These are phyloP conservation scores for Peronospora destructor DNA, from an alignment of 352 stramenopile species.

Conservation along the genomic window DNA sequence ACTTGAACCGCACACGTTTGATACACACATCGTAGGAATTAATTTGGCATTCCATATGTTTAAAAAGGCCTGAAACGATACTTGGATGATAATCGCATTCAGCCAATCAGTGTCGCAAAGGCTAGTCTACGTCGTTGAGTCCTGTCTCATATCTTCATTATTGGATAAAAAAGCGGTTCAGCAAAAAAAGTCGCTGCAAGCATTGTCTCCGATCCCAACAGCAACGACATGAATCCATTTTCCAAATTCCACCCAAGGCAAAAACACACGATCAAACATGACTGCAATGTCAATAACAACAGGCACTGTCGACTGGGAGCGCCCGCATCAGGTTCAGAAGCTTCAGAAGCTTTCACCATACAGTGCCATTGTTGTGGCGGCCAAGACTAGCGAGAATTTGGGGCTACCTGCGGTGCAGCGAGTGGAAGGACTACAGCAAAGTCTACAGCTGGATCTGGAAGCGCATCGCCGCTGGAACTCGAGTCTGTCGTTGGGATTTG, in stretches of 20 bases:
- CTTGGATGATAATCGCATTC: neutral
- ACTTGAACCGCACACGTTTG: neutral
- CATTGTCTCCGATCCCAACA: neutral
- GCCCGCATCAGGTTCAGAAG: constrained; percentile 12
- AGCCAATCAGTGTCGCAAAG: constrained; percentile 4
- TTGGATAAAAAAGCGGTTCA: constrained; percentile 7
- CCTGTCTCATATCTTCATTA: constrained; percentile 28
- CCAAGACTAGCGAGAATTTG: constrained; percentile 12
- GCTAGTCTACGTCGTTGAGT: neutral
- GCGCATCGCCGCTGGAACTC: constrained; percentile 33
- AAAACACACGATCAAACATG: constrained; percentile 3
- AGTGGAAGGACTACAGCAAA: constrained; percentile 18
- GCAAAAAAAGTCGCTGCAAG: neutral
- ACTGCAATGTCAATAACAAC: constrained; percentile 6
- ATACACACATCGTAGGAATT: constrained; percentile 15
- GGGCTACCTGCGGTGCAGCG: constrained; percentile 13
- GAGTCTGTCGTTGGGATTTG: constrained; percentile 30
- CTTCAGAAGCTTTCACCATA: constrained; percentile 32
- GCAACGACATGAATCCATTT: constrained; percentile 1
- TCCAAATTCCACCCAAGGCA: constrained; percentile 11
- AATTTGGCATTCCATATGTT: neutral
- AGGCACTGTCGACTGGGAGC: constrained; percentile 16
- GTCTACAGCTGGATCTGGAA: constrained; percentile 26
- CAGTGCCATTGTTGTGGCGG: constrained; percentile 19
- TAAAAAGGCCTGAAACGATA: neutral